Base-by-base conservation (phyloP, 2,329 filamentous ascomycete genomes). In the Alternaria burnsii region DNA sequence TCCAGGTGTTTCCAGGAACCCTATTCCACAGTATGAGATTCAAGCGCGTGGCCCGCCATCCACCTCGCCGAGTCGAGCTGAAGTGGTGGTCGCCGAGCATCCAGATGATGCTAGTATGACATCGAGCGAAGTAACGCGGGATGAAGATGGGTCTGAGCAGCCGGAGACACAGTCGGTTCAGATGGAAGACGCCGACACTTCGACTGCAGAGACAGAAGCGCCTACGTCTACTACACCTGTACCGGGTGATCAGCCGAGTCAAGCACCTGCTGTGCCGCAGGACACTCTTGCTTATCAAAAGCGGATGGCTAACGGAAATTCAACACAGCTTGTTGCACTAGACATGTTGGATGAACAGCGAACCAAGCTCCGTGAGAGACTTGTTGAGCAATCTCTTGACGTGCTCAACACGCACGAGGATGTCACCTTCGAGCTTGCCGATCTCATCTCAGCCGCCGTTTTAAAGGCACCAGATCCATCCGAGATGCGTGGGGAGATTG, bases 331-430 rank as follows among this genome's bases (percentile, higher is more conserved):
- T 53, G 78, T 88, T 32, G 91, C 91, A 0, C 84, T 93, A 58
- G 92, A 97, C 59, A 90, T 93, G 66, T 83, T 99, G 7, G 92
- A 97, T 63, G 86, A 87, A 34, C 87, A 92, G 76, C 89, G 95
- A 46, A 84, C 86, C 5, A 85, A 84, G n/a, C 83, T 98, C 41
- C 88, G 92, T 40, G 84, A 87, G 20, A 89, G 92, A 57, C 80
- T 98, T 55, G 94, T 98, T 60, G 94, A 97, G 70, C 91, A 93
- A 59, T 97, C 92, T 66, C 83, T 99, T 22, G 94, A 97, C 71
- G 89, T 98, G 34, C 89, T 99, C 54, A 91, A 94, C 75, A 89
- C 90, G 38, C 94, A 98, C 69, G 90, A 94, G 14, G 89, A 92
- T 68, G 89, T 94, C 11, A 96, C 95, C 0, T 95, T 97, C 70